These are phyloP conservation scores for Trifolium fragiferum DNA, from an alignment of 306 rosid species.

Conservation along the genomic window DNA sequence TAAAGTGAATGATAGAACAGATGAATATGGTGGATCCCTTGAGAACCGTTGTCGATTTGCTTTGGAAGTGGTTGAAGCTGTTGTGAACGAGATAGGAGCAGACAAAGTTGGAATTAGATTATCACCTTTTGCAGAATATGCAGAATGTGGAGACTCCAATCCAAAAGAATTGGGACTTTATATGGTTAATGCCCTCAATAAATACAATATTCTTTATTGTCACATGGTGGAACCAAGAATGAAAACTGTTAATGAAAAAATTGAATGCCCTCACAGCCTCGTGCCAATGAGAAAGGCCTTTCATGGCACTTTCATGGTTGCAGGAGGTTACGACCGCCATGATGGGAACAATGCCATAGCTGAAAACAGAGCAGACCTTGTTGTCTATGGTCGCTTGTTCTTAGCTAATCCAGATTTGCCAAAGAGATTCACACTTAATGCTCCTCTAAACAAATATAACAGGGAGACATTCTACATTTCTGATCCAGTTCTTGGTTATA, in stretches of 20 bases:
- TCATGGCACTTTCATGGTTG: neutral
- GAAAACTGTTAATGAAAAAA: neutral
- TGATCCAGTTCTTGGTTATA: neutral
- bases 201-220: neutral
- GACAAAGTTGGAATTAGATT: neutral
- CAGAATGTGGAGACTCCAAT: neutral
- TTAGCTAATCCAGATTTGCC: neutral
- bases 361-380: neutral
- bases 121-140: neutral
- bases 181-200: neutral
- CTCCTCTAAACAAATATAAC: neutral
- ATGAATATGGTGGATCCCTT: conserved; percentile 1
- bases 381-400: neutral
- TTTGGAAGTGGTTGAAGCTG: conserved; percentile 15
- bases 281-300: neutral
- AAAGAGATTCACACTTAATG: neutral
- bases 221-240: neutral
- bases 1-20: neutral
- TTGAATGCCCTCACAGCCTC: neutral
- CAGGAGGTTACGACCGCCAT: neutral
- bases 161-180: neutral
- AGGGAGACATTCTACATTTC: neutral
- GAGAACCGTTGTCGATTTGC: neutral
- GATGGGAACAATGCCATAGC: neutral
- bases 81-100: neutral